Percentiles rank a stretch among this genome's conserved stretches.
Evolutionary conservation across 2,329 filamentous ascomycete species (phyloP).

Genomic region (Cercospora sp.): DNA sequence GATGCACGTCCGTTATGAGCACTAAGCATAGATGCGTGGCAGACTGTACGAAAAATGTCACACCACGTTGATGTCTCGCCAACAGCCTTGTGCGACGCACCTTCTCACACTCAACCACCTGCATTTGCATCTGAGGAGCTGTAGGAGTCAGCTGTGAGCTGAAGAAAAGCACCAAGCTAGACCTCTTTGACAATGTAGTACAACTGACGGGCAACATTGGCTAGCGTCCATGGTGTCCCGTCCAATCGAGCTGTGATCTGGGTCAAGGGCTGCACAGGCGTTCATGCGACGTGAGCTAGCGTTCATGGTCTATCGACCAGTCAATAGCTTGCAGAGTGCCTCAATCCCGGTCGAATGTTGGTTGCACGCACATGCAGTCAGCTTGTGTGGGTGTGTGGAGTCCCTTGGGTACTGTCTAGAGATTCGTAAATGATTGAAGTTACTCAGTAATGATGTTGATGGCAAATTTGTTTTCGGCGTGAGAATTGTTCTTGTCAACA

Average conservation of each 20-base stretch:
- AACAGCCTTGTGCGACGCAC: background rate
- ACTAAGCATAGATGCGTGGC: background rate
- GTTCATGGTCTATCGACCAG: background rate
- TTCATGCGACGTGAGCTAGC: constrained; percentile 4
- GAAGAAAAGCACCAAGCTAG: background rate
- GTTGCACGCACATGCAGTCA: background rate
- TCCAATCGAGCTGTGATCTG: background rate
- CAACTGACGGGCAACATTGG: background rate
- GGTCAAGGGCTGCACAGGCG: constrained; percentile 6
- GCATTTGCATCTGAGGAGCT: background rate
- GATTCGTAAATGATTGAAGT: background rate
- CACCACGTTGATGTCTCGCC: background rate
- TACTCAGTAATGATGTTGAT: background rate
- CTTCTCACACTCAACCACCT: background rate
- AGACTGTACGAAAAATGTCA: background rate
- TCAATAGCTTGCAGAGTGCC: background rate
- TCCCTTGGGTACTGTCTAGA: background rate
- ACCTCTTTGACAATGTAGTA: background rate
- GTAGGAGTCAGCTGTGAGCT: background rate
- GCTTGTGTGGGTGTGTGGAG: background rate
- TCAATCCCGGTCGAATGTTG: background rate
- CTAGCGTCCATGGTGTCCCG: background rate
- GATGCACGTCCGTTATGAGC: background rate
- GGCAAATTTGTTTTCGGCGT: background rate
- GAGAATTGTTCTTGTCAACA: background rate